Percentiles rank a stretch among this genome's conserved stretches.
Conservation (phyloP, 805 yeast genomes). For the Candida loeiensis region DNA sequence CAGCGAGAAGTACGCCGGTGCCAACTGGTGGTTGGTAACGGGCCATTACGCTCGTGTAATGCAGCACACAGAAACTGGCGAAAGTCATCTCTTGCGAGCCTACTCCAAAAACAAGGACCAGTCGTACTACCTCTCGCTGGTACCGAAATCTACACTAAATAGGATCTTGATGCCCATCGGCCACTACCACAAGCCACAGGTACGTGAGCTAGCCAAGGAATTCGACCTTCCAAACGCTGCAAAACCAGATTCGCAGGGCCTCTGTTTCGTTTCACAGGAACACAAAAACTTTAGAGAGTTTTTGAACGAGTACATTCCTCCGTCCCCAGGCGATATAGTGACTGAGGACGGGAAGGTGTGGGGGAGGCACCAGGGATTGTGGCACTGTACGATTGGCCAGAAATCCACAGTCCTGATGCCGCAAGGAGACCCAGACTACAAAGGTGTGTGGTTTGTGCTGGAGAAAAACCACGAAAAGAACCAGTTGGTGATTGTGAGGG, state of each 20-base stretch:
- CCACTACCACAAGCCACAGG: constrained; percentile 67
- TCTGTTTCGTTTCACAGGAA: constrained; percentile 78
- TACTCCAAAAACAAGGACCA: constrained; percentile 71
- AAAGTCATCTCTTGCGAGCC: constrained; percentile 54
- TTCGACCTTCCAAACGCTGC: constrained; percentile 55
- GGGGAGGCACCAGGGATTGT: constrained; percentile 82
- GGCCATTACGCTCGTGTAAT: constrained; percentile 74
- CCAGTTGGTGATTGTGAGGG: constrained; percentile 75
- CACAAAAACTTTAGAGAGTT: constrained; percentile 67
- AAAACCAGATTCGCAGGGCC: constrained; percentile 93
- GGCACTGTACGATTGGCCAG: constrained; percentile 97
- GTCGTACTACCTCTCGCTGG: constrained; percentile 80
- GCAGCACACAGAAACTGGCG: constrained; percentile 22
- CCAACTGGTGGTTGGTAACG: constrained; percentile 80
- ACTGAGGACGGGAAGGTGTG: constrained; percentile 70
- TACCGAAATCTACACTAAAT: constrained; percentile 43
- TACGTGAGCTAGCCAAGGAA: constrained; percentile 62
- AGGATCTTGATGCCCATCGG: constrained; percentile 78
- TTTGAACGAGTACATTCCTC: constrained; percentile 66
- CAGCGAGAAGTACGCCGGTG: constrained; percentile 21
- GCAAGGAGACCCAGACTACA: constrained; percentile 71
- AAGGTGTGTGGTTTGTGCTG: constrained; percentile 85
- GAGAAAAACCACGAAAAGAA: constrained; percentile 63
- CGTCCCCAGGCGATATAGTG: constrained; percentile 75
- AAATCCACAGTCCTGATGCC: constrained; percentile 78